Conservation (phyloP, 1,284 basidiomycete species). For the Thecaphora frezii region DNA sequence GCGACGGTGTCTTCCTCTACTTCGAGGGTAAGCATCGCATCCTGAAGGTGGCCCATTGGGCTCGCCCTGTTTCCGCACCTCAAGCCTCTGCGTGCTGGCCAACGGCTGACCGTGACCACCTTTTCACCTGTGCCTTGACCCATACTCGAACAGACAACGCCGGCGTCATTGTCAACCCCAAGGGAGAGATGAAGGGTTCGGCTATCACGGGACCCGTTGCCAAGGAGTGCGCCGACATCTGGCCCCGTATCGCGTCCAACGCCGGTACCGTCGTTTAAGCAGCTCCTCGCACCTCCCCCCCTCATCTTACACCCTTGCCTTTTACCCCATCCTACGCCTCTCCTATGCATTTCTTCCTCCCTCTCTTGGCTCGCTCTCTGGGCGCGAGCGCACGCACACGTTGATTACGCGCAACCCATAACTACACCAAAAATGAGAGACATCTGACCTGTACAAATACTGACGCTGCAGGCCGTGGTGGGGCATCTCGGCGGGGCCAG, state of each 20-base stretch:
- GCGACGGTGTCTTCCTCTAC: slow-evolving; percentile 98
- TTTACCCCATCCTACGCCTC: slow-evolving; percentile 2
- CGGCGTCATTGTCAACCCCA: slow-evolving; percentile 71
- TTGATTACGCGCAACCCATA: not conserved
- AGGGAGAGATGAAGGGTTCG: slow-evolving; percentile 98
- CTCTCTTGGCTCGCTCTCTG: too few relatives aligned
- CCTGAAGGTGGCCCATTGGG: too few relatives aligned
- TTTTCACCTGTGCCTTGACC: not conserved
- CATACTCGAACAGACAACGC: slow-evolving; percentile 42
- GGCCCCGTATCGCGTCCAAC: slow-evolving; percentile 97
- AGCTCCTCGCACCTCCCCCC: slow-evolving; percentile 2
- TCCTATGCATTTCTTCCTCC: not conserved
- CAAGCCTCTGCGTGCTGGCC: not conserved
- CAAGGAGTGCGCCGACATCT: slow-evolving; percentile 97
- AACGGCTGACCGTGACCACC: not conserved
- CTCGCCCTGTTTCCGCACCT: too few relatives aligned
- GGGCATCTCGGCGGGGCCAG: too few relatives aligned
- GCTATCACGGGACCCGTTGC: slow-evolving; percentile 95
- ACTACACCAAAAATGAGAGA: not conserved
- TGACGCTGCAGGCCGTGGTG: too few relatives aligned
- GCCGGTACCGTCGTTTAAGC: slow-evolving; percentile 89
- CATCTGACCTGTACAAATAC: too few relatives aligned
- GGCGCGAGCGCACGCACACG: not conserved
- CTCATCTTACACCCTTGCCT: slow-evolving; percentile 7
- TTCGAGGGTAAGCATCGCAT: slow-evolving; percentile 99